phyloP scores from a whole-genome alignment of 306 rosid species.

The Pueraria montana region DNA sequence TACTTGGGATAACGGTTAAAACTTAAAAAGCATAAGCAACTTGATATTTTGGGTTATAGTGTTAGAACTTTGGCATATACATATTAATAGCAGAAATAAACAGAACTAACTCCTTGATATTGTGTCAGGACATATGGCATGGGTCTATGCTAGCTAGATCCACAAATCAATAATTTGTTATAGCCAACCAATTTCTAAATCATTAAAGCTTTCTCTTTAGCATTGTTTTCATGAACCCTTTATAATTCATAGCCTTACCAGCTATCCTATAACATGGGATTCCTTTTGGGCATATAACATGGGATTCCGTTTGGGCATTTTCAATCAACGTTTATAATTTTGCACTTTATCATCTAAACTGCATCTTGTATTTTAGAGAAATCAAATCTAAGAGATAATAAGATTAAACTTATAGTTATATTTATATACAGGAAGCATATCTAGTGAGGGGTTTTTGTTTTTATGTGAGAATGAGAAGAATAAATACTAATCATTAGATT shows the following conservation, averaged over 20 bases:
- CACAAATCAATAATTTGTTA: not conserved
- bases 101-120: constrained; percentile 12
- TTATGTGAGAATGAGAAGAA: no score
- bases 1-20: constrained; percentile 5
- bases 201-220: not conserved
- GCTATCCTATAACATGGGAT: not conserved
- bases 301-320: no score
- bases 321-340: no score
- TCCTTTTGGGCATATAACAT: not conserved
- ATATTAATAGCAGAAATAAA: not conserved
- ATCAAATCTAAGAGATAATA: no score
- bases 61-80: not conserved
- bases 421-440: no score
- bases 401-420: no score
- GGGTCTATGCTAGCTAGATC: not conserved
- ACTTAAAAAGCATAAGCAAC: not conserved
- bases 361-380: no score
- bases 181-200: not conserved
- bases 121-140: not conserved
- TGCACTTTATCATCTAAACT: no score
- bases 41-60: not conserved
- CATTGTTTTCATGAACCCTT: not conserved
- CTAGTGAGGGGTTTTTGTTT: no score
- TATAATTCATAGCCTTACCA: not conserved
- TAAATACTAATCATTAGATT: no score